Base-by-base conservation (phyloP, 306 rosid genomes). In the Cucurbita maxima region DNA sequence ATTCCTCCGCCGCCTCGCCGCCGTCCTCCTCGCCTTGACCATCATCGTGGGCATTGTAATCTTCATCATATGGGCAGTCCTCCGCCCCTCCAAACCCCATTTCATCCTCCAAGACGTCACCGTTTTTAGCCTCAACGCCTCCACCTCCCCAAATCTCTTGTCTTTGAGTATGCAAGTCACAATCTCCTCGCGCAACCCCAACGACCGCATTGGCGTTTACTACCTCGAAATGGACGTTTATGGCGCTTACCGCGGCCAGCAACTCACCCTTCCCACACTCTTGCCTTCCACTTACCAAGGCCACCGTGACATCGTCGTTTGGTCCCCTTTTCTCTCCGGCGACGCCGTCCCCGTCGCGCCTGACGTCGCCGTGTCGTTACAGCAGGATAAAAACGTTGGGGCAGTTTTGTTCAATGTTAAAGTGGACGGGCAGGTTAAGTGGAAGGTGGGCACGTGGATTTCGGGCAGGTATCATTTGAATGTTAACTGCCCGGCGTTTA, bases 391-490 rank as follows among this genome's bases (percentile, higher is more conserved):
- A 77, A 59, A 36, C 55, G 77, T 69, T 0, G 92, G 95, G 0
- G 47, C 71, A 0, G 78, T 90, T 6, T 9, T 89, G 75, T 73
- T 92, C 14, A 74, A 80, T 25, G 44, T 92, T 10, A 92, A 79
- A 68, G 62, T 90, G 58, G 80, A 70, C 16, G 98, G 98, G 1
- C 69, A 68, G 20, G 83, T 92, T 1, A 88, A 82, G 73, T 92
- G 98, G 98, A 87, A 87, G 79, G 98, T 92, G 0, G 96, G 96
- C 0, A 74, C 82, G 5, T 89, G 95, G 95, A 55, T 83, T 58
- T 89, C 98, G 7, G 87, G 89, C 3, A 76, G 55, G 76, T 92
- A 92, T 56, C 87, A 82, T 5, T 30, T 92, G 61, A 50, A 58
- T 43, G 91, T 86, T 1, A 84, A 78, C 43, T 92, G 98, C n/a